Evolutionary conservation across 2,329 filamentous ascomycete genomes (phyloP), one percentile per base, ranked within the genome.

Genomic region (Neofusicoccum ribis): DNA sequence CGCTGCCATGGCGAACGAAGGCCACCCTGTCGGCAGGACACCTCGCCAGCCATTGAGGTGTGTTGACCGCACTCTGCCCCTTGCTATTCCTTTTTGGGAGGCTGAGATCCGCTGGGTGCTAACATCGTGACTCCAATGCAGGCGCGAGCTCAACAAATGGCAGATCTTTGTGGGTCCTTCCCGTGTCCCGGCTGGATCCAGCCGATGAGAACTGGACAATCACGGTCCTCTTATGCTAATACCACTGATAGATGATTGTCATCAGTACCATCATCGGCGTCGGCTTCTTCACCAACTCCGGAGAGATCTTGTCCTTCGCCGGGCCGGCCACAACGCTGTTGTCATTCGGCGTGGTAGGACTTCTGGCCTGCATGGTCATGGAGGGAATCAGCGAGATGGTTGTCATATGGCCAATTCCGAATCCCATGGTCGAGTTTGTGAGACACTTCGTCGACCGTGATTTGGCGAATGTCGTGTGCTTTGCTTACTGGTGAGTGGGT

Each of bases 311-410:
- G 15, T 69, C 70, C 8, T 68, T 77, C 9, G 74, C 74, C 12
- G 76, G 77, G 1, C 76, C 76, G 2, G 68, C 68, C 3, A 76
- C 74, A 1, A 70, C 73, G 6, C 41, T 78, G 1, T 65, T 78
- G 14, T 71, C 77, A 0, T 74, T 74, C 20, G 67, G 68, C 4
- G 27, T 74, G 0, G 71, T 78, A n/a, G 77, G 76, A 1, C 41
- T 76, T 2, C 61, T 75, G 14, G 70, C 73, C 2, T 77, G 76
- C 69, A 68, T 69, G 39, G 72, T 78, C 5, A 78, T 79, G 77
- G 77, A 79, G 64, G 74, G 77, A n/a, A 69, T 79, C 23, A 71
- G 71, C 23, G 77, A 79, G 61, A 72, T 79, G 70, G 70, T 79
- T 6, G 70, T 71, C 9, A 69, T 76, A 27, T 79, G 76, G 74